Evolutionary conservation across 768 basidiomycete genomes (phyloP).

Genomic region (Tylopilus rubrobrunneus): DNA sequence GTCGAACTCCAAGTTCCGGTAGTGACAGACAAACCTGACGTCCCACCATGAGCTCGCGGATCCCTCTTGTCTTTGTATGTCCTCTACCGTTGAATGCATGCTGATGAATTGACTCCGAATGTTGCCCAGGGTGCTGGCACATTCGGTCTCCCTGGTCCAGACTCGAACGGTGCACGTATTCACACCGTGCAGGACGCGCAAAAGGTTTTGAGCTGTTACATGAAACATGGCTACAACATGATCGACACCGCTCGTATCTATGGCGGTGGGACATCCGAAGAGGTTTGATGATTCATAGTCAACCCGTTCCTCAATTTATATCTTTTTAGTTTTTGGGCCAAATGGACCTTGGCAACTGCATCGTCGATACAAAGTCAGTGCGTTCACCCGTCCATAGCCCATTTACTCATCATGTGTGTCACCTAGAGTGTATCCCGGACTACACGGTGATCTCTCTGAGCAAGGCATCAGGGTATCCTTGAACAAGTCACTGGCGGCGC

Average conservation of each 20-base stretch:
- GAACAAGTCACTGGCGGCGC: constrained; percentile 8
- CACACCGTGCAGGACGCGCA: constrained; percentile 15
- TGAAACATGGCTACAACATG: constrained; percentile 12
- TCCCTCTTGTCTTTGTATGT: constrained; percentile 14
- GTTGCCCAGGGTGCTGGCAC: constrained; percentile 17
- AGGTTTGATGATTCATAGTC: constrained; percentile 6
- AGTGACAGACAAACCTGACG: not conserved
- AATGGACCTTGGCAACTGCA: constrained; percentile 11
- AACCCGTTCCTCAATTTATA: not conserved
- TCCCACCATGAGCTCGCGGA: constrained; percentile 1
- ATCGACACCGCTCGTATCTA: constrained; percentile 25
- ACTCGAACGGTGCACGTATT: constrained; percentile 21
- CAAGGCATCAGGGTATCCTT: constrained; percentile 11
- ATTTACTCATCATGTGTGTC: not conserved
- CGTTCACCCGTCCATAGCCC: no score
- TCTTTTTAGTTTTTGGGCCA: constrained; percentile 13
- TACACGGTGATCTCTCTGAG: constrained; percentile 7
- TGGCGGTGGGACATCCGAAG: constrained; percentile 21
- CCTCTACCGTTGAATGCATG: not conserved
- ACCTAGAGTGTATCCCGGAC: constrained; percentile 6
- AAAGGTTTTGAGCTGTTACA: constrained; percentile 10
- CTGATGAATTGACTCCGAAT: not conserved
- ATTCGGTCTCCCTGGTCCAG: constrained; percentile 17
- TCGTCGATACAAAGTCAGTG: constrained; percentile 19
- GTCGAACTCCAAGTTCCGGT: not conserved